These are phyloP conservation scores for Penicillium glabrum DNA, from an alignment of 2,329 filamentous ascomycete species.

Conservation along the genomic window DNA sequence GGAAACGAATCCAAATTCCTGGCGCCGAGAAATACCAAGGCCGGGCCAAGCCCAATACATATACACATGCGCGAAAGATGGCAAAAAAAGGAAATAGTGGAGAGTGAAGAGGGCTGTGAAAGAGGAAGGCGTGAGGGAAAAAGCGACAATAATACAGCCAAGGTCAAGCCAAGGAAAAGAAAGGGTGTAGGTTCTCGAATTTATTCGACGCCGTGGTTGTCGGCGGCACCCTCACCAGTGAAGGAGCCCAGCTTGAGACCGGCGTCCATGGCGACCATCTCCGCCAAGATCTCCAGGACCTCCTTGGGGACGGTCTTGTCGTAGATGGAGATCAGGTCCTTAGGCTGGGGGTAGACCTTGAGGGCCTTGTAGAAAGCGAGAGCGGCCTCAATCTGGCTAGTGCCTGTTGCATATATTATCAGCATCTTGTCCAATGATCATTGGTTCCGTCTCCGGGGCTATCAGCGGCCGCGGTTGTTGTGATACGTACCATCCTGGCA, in stretches of 20 bases:
- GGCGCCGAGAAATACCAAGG: conserved; percentile 37
- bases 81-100: conserved; percentile 20
- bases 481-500: conserved; percentile 70
- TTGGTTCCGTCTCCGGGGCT: neutral
- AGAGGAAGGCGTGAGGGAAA: conserved; percentile 18
- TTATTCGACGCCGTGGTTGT: conserved; percentile 41
- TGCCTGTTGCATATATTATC: conserved; percentile 28
- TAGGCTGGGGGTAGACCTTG: conserved; percentile 94
- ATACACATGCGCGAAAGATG: conserved; percentile 27
- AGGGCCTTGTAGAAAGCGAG: conserved; percentile 97
- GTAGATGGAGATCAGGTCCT: conserved; percentile 93
- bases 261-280: conserved; percentile 95
- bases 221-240: conserved; percentile 33
- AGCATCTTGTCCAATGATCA: neutral
- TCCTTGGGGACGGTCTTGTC: conserved; percentile 98
- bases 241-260: conserved; percentile 61
- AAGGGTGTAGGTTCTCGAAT: neutral
- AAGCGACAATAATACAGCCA: conserved; percentile 16
- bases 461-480: neutral
- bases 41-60: conserved; percentile 35
- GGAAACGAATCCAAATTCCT: conserved; percentile 25
- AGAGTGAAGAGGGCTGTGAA: conserved; percentile 15
- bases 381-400: conserved; percentile 70
- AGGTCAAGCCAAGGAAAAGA: conserved; percentile 5
- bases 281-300: conserved; percentile 90